Evolutionary conservation across 1,284 basidiomycete species (phyloP).

Genomic region (Irpex sp.): DNA sequence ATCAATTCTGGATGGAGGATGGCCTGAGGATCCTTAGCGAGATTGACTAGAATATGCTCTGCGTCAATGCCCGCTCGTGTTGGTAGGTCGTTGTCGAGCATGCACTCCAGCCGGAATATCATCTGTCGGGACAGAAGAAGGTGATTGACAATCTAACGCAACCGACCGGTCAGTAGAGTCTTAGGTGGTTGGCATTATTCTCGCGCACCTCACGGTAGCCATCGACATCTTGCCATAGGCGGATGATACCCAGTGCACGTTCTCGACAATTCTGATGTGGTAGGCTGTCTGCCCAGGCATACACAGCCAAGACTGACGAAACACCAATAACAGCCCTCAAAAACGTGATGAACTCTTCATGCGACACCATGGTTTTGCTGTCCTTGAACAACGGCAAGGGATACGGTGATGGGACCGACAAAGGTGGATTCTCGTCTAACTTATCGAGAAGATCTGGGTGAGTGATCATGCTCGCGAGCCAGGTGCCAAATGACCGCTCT

Average conservation of each 20-base stretch:
- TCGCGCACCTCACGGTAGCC: slow-evolving; percentile 56
- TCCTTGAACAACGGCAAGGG: slow-evolving; percentile 30
- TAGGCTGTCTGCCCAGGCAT: slow-evolving; percentile 75
- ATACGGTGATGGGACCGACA: slow-evolving; percentile 27
- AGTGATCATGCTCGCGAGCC: slow-evolving; percentile 60
- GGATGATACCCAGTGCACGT: slow-evolving; percentile 52
- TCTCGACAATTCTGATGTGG: slow-evolving; percentile 59
- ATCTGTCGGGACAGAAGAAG: slow-evolving; percentile 59
- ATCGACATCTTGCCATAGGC: slow-evolving; percentile 62
- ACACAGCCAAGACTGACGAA: slow-evolving; percentile 63
- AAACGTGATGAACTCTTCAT: slow-evolving; percentile 57
- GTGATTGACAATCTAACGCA: slow-evolving; percentile 58
- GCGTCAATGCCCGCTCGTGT: slow-evolving; percentile 56
- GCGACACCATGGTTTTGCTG: slow-evolving; percentile 28
- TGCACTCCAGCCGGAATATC: slow-evolving; percentile 57
- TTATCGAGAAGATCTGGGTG: slow-evolving; percentile 45
- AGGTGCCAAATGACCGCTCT: slow-evolving; percentile 64
- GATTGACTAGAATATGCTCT: slow-evolving; percentile 57
- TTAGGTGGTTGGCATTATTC: neutral
- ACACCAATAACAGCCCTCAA: slow-evolving; percentile 63
- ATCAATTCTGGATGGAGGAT: slow-evolving; percentile 53
- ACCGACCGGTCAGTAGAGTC: neutral
- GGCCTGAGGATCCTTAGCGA: slow-evolving; percentile 56
- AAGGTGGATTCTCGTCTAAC: slow-evolving; percentile 38
- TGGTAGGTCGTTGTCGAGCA: slow-evolving; percentile 54